Evolutionary conservation across 2,329 filamentous ascomycete species (phyloP).

Genomic region (Microdochium bolleyi): DNA sequence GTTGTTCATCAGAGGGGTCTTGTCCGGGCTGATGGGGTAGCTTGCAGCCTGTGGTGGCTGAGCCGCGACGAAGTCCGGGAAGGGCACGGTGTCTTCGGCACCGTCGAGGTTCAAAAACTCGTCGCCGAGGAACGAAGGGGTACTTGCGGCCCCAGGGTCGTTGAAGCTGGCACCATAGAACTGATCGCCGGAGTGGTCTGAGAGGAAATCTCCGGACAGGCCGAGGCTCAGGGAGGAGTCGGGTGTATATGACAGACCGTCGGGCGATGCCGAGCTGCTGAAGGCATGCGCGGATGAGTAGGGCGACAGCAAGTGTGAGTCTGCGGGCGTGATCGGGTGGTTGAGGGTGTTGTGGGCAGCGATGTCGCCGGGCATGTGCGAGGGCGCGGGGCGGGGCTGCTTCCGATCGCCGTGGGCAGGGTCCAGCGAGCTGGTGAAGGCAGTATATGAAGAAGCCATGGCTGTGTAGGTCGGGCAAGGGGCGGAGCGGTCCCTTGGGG

Average conservation of each 20-base stretch:
- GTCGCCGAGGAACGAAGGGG: constrained; percentile 37
- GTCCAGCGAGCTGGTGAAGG: constrained; percentile 30
- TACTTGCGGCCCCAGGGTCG: constrained; percentile 21
- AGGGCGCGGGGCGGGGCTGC: constrained; percentile 22
- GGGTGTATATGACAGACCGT: constrained; percentile 33
- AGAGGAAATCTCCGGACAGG: constrained; percentile 38
- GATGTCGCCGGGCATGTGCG: constrained; percentile 10
- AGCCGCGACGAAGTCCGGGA: neutral
- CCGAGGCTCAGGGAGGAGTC: constrained; percentile 38
- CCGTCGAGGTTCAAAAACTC: constrained; percentile 9
- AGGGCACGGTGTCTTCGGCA: constrained; percentile 4
- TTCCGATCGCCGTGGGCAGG: constrained; percentile 8
- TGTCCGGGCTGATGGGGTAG: constrained; percentile 43
- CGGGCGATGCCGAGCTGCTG: constrained; percentile 31
- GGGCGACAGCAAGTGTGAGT: constrained; percentile 31
- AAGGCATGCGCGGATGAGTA: constrained; percentile 30
- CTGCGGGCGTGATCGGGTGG: constrained; percentile 18
- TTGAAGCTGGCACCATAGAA: constrained; percentile 44
- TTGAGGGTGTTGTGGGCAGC: constrained; percentile 20
- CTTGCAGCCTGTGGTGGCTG: neutral
- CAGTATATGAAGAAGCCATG: constrained; percentile 37
- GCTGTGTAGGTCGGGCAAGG: constrained; percentile 15
- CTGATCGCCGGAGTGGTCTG: constrained; percentile 37
- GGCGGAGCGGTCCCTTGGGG: neutral
- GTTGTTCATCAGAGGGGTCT: constrained; percentile 36